phyloP scores from a whole-genome alignment of 805 yeast species.

The Candida endomychidarum region DNA sequence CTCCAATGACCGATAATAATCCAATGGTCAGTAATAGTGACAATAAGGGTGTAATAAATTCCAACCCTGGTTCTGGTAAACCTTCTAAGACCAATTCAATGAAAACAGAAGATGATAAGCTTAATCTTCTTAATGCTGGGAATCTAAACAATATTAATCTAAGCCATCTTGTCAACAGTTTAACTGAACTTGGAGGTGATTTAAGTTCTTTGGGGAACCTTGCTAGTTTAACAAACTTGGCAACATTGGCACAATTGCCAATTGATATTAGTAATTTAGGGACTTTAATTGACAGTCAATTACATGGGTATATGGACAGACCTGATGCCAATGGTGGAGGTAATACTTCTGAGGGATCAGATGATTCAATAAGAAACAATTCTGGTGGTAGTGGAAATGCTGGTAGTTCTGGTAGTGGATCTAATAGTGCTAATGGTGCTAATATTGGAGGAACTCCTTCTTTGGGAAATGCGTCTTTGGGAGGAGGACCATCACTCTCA shows the following conservation, averaged over 20 bases:
- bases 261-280: constrained; percentile 38
- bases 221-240: constrained; percentile 40
- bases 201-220: constrained; percentile 35
- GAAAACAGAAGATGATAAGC: constrained; percentile 5
- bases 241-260: constrained; percentile 44
- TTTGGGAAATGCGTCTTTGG: too few species aligned
- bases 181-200: constrained; percentile 36
- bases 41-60: too few species aligned
- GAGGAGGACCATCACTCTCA: constrained; percentile 13
- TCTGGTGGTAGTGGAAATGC: neutral
- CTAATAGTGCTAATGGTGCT: neutral
- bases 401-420: neutral
- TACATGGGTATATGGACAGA: constrained; percentile 8
- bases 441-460: too few species aligned
- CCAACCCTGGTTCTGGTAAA: neutral
- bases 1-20: too few species aligned
- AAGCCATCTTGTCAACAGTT: constrained; percentile 42
- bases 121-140: constrained; percentile 30
- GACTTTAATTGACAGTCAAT: constrained; percentile 25
- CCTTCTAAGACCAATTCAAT: neutral
- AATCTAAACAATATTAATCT: constrained; percentile 42
- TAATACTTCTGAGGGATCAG: neutral
- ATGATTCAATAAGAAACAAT: neutral
- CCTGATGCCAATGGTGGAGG: constrained; percentile 4
- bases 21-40: too few species aligned